phyloP scores from a whole-genome alignment of 2,329 filamentous ascomycete genomes.

The Endoconidiophora laricicola region DNA sequence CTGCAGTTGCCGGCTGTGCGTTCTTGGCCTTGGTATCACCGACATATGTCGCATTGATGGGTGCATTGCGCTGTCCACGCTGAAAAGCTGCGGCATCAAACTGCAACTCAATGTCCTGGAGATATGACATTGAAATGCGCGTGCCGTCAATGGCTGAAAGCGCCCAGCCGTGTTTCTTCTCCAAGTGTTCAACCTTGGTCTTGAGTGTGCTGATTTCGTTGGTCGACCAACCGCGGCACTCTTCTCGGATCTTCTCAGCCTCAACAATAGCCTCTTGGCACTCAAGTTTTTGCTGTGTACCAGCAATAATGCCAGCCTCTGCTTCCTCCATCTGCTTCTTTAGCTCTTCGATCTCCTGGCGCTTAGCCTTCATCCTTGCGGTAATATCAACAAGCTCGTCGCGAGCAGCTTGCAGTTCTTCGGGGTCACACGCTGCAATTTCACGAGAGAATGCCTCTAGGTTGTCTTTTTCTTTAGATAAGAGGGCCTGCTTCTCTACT shows the following conservation, averaged over 20 bases:
- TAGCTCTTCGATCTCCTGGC: conserved; percentile 47
- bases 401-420: conserved; percentile 60
- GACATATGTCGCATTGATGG: conserved; percentile 56
- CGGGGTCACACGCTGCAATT: conserved; percentile 63
- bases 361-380: conserved; percentile 53
- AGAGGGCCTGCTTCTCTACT: conserved; percentile 38
- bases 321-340: conserved; percentile 51
- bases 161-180: conserved; percentile 53
- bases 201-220: conserved; percentile 67
- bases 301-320: conserved; percentile 43
- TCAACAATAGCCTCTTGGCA: conserved; percentile 61
- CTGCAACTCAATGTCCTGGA: conserved; percentile 53
- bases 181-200: conserved; percentile 49
- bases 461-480: conserved; percentile 47
- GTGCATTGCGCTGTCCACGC: conserved; percentile 27
- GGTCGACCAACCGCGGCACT: conserved; percentile 76
- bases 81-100: conserved; percentile 51
- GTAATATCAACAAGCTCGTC: conserved; percentile 48
- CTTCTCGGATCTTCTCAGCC: conserved; percentile 69
- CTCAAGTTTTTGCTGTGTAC: conserved; percentile 45
- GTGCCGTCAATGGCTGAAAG: conserved; percentile 47
- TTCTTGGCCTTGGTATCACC: conserved; percentile 38
- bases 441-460: conserved; percentile 59
- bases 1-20: conserved; percentile 39
- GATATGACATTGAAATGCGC: conserved; percentile 57